Evolutionary conservation across 768 basidiomycete species (phyloP).

Genomic region (Hericium coralloides): DNA sequence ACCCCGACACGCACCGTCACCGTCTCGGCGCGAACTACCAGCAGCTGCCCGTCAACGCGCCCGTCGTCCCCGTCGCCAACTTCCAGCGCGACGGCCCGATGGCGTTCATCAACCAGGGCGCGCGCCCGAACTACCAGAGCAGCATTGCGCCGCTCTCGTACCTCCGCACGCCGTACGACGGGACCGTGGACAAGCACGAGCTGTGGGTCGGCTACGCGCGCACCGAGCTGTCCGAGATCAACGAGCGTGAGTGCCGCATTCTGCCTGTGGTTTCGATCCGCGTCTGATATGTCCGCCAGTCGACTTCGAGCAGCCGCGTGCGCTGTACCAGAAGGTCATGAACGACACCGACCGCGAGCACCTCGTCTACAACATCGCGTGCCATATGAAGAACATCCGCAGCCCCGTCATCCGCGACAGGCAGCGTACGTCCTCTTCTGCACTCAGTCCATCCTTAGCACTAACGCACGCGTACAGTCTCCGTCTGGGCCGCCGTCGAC

Average conservation of each 20-base stretch:
- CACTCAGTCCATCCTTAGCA: background rate
- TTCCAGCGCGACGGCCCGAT: conserved; percentile 84
- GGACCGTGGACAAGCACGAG: conserved; percentile 47
- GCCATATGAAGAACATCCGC: conserved; percentile 55
- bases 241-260: conserved; percentile 52
- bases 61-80: conserved; percentile 66
- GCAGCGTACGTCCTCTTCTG: conserved; percentile 45
- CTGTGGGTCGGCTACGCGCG: conserved; percentile 63
- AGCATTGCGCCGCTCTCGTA: conserved; percentile 66
- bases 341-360: conserved; percentile 48
- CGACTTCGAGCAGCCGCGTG: conserved; percentile 80
- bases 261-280: background rate
- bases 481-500: conserved; percentile 74
- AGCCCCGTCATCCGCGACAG: conserved; percentile 47
- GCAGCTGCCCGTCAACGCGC: conserved; percentile 83
- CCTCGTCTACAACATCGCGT: conserved; percentile 59
- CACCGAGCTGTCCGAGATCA: conserved; percentile 63
- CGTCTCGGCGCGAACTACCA: conserved; percentile 76
- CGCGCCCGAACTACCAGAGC: conserved; percentile 83
- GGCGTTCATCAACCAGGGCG: conserved; percentile 70
- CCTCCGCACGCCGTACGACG: conserved; percentile 32
- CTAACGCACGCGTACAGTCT: conserved; percentile 33
- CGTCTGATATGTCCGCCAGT: conserved; percentile 31
- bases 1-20: conserved; percentile 83
- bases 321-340: conserved; percentile 61